Evolutionary conservation across 768 basidiomycete species (phyloP).

Genomic region (Macrolepiota fuliginosa): DNA sequence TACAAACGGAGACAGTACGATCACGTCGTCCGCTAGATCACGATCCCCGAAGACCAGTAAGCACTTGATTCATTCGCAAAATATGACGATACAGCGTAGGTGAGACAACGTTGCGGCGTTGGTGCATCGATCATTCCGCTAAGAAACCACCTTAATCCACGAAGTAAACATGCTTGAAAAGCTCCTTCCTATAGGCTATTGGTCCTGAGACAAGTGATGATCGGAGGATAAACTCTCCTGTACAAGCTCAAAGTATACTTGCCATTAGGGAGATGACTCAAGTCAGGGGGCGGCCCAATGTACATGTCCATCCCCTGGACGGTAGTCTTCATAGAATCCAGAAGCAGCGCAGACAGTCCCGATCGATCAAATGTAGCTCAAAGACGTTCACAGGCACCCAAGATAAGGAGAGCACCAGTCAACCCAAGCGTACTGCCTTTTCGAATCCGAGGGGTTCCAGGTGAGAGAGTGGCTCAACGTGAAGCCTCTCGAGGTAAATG

Average conservation of each 20-base stretch:
- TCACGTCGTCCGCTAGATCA: neutral
- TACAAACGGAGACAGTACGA: neutral
- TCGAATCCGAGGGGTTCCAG: constrained; percentile 47
- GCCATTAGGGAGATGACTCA: neutral
- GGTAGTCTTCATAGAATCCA: constrained; percentile 13
- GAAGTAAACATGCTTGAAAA: too few relatives aligned
- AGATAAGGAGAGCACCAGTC: constrained; percentile 47
- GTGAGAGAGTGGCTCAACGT: constrained; percentile 50
- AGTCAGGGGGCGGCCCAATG: neutral
- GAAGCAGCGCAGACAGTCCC: constrained; percentile 19
- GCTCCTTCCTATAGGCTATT: too few relatives aligned
- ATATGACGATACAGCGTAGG: too few relatives aligned
- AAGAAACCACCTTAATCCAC: too few relatives aligned
- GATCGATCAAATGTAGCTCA: constrained; percentile 20
- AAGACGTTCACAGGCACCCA: constrained; percentile 46
- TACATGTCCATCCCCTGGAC: neutral
- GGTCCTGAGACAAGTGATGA: neutral
- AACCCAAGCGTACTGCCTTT: constrained; percentile 58
- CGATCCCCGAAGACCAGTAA: constrained; percentile 4
- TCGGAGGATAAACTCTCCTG: neutral
- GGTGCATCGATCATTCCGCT: too few relatives aligned
- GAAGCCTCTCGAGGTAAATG: constrained; percentile 50
- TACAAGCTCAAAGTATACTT: neutral
- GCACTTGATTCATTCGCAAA: neutral
- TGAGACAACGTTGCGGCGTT: too few relatives aligned